Evolutionary conservation across 306 rosid species (phyloP), one percentile per base, ranked within the genome.

Genomic region (Vicia faba): DNA sequence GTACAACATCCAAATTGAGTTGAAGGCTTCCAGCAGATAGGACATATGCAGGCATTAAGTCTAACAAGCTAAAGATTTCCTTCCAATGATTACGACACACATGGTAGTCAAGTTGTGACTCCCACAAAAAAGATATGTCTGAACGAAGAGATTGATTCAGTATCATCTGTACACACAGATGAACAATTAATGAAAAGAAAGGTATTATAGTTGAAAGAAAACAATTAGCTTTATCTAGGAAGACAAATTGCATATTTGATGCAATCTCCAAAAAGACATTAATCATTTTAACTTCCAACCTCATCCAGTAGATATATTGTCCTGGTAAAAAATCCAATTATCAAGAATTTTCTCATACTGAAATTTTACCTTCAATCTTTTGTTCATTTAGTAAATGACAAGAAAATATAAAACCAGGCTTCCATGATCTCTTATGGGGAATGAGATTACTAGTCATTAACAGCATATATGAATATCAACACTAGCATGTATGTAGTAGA

Each of bases 21-120:
- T 92, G 98, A 77, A 92, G 89, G 82, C 77, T 81, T 70, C 96
- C 91, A 80, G 77, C 70, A 54, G 74, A 88, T 53, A 86, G 78
- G 71, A 64, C 80, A 76, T 79, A 75, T 40, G 73, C 51, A 53
- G 98, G 96, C 56, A 89, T 79, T 74, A 76, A 54, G 73, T 89
- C 96, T 59, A 92, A 78, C 61, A 92, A 80, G 71, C 69, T 77
- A 54, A 81, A 87, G 67, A 92, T 89, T 63, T 84, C 89, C 50
- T 84, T 84, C 98, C 96, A 87, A 69, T 87, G 75, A 78, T 86
- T 75, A 72, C 71, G 98, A 75, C 81, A 75, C 62, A 75, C 61
- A 49, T 87, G 86, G 79, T 87, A 92, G 44, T 89, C 98, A 69
- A 92, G 93, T 77, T 89, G 82, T 61, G 98, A 89, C 79, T 92